These are phyloP conservation scores for Backusella morwellensis DNA, from an alignment of 192 early-diverging fungal species.

Conservation along the genomic window DNA sequence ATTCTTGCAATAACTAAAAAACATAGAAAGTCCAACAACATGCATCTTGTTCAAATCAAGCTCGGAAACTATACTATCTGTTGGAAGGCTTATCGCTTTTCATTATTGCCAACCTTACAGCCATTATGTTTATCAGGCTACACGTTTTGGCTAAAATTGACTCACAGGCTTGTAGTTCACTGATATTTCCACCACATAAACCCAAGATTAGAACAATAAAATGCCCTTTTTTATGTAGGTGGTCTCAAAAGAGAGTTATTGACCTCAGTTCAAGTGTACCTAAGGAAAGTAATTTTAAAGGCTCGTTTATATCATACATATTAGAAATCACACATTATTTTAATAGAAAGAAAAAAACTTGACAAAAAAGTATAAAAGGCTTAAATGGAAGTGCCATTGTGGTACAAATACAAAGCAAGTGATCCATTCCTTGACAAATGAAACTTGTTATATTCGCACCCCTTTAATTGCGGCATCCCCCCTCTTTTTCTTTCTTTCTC, in stretches of 20 bases:
- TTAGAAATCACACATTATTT: neutral
- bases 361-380: neutral
- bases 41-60: no score
- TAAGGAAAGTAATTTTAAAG: neutral
- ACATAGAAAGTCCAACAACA: no score
- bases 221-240: no score
- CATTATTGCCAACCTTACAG: no score
- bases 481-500: neutral
- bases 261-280: no score
- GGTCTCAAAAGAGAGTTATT: no score
- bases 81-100: no score
- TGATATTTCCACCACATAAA: neutral
- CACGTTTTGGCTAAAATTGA: no score
- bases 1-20: no score
- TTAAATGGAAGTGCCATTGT: neutral
- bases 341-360: constrained; percentile 3
- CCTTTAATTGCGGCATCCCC: neutral
- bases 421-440: neutral
- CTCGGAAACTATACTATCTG: no score
- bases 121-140: no score
- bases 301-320: neutral
- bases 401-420: neutral
- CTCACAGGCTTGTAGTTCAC: no score
- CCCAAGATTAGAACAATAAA: neutral
- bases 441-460: neutral